Conservation (phyloP, 164 flowering plant genomes). For the Umbilicus rupestris region DNA sequence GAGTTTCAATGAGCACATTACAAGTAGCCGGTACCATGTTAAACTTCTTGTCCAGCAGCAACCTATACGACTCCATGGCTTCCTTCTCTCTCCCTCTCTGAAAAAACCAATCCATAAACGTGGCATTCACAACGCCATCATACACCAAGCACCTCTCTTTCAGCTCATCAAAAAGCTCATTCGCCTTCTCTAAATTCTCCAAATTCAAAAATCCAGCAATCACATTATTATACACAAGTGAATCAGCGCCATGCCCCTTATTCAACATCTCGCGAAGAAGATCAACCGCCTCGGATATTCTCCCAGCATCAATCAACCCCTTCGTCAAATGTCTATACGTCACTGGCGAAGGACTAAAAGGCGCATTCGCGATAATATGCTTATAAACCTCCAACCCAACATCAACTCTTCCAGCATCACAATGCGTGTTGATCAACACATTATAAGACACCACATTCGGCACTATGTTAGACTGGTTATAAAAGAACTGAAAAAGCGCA, state of each 20-base stretch:
- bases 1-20: constrained; percentile 56
- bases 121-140: constrained; percentile 68
- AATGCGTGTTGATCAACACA: constrained; percentile 50
- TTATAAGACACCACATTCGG: constrained; percentile 77
- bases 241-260: constrained; percentile 73
- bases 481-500: constrained; percentile 55
- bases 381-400: constrained; percentile 37
- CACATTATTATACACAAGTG: constrained; percentile 59
- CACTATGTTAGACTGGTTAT: constrained; percentile 41
- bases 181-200: constrained; percentile 50
- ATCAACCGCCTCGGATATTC: constrained; percentile 53
- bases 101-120: constrained; percentile 71
- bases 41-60: constrained; percentile 40
- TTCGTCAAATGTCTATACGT: constrained; percentile 67
- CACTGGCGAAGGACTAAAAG: constrained; percentile 54
- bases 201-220: constrained; percentile 47
- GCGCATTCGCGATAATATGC: constrained; percentile 48
- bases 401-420: constrained; percentile 50
- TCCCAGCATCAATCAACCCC: constrained; percentile 51
- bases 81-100: constrained; percentile 48
- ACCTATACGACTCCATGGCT: constrained; percentile 62
- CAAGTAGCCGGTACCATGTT: constrained; percentile 62
- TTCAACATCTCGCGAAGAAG: constrained; percentile 65
- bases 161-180: constrained; percentile 71
- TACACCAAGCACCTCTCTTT: constrained; percentile 60